A percentile compares a stretch with the other conserved stretches of the same genome.
Evolutionary conservation across 495 filamentous ascomycete genomes (phyloP).

Genomic region (Sordaria brevicollis): DNA sequence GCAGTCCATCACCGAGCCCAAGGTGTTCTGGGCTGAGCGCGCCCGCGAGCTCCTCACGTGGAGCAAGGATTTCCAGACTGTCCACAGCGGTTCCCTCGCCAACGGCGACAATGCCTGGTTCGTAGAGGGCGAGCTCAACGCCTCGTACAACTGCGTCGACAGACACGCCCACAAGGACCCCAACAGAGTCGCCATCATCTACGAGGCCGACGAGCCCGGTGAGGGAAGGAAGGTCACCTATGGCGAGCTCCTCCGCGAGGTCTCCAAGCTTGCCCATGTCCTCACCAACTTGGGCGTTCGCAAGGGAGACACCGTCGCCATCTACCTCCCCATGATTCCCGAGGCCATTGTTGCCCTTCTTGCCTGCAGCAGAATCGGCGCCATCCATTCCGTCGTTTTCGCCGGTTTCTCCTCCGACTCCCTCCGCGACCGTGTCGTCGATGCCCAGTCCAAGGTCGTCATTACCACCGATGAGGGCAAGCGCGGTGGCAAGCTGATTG

Average conservation of each 20-base stretch:
- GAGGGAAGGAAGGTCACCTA: constrained; percentile 90
- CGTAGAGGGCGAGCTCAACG: constrained; percentile 83
- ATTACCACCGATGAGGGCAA: constrained; percentile 97
- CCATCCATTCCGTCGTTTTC: constrained; percentile 97
- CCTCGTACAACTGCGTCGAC: constrained; percentile 95
- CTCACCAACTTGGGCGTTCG: constrained; percentile 90
- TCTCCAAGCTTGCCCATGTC: constrained; percentile 74
- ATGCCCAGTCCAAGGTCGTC: constrained; percentile 81
- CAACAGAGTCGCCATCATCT: constrained; percentile 89
- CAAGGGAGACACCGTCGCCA: constrained; percentile 94
- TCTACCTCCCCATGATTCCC: constrained; percentile 98
- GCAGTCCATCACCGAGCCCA: constrained; percentile 83
- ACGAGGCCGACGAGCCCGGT: constrained; percentile 86
- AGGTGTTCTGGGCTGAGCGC: constrained; percentile 81
- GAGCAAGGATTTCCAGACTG: constrained; percentile 86
- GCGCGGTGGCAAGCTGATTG: constrained; percentile 94
- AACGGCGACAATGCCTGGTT: constrained; percentile 93
- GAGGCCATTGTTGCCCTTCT: constrained; percentile 89
- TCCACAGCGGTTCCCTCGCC: constrained; percentile 63
- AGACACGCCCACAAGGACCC: constrained; percentile 91
- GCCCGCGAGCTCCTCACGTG: constrained; percentile 88
- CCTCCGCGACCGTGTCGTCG: constrained; percentile 87
- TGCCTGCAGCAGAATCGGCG: constrained; percentile 84
- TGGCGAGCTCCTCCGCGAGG: constrained; percentile 84
- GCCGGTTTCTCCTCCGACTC: constrained; percentile 97